Percentiles rank a stretch among this genome's conserved stretches.
Conservation (phyloP, 2,329 filamentous ascomycete genomes). For the Trichoderma sp. region DNA sequence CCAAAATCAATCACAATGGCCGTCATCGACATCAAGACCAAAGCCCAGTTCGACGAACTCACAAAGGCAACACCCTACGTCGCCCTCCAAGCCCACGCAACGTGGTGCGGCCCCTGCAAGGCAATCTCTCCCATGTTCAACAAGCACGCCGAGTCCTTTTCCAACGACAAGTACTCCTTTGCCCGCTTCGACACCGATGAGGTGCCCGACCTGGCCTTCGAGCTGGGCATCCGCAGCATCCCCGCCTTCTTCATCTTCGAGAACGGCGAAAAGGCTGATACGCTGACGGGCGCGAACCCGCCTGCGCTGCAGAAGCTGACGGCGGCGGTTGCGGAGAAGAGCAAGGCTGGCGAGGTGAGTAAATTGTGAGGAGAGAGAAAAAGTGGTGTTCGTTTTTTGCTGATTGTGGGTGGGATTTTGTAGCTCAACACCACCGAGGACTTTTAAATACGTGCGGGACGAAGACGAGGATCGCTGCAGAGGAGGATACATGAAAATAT, state of each 20-base stretch:
- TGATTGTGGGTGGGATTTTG: background rate
- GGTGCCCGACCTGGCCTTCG: slow-evolving; percentile 47
- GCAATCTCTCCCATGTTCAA: slow-evolving; percentile 55
- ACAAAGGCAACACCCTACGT: slow-evolving; percentile 49
- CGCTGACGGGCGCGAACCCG: slow-evolving; percentile 42
- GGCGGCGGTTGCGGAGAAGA: slow-evolving; percentile 28
- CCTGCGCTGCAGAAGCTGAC: slow-evolving; percentile 34
- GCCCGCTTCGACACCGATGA: slow-evolving; percentile 60
- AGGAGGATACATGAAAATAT: background rate
- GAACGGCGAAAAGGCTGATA: slow-evolving; percentile 48
- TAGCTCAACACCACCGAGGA: background rate
- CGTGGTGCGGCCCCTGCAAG: slow-evolving; percentile 63
- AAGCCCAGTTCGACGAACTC: slow-evolving; percentile 49
- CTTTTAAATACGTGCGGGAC: background rate
- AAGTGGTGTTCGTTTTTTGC: too few relatives aligned
- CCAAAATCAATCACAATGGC: slow-evolving; percentile 19
- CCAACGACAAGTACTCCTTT: slow-evolving; percentile 48
- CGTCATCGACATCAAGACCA: slow-evolving; percentile 40
- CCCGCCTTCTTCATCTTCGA: slow-evolving; percentile 62
- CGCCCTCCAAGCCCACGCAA: slow-evolving; percentile 56
- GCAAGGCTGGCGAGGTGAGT: slow-evolving; percentile 20
- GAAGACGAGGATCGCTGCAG: background rate
- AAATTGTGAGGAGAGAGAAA: too few relatives aligned
- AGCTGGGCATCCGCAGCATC: slow-evolving; percentile 54
- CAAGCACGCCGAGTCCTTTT: slow-evolving; percentile 42